phyloP scores from a whole-genome alignment of 2,329 filamentous ascomycete genomes.

The Coniochaeta prunicola region DNA sequence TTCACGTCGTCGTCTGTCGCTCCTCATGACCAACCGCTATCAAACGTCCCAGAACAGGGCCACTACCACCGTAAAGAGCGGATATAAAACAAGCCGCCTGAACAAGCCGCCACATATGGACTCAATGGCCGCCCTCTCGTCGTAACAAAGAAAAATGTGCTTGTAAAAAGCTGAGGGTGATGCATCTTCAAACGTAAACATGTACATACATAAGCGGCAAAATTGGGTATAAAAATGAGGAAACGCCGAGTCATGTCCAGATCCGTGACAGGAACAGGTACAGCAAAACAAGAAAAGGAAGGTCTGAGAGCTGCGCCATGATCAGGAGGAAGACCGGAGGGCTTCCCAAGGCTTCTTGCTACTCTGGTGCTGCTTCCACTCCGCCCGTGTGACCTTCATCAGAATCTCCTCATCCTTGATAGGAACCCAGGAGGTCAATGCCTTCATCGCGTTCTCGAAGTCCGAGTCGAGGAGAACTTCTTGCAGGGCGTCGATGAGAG shows the following conservation, averaged over 20 bases:
- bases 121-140: neutral
- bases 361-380: conserved; percentile 64
- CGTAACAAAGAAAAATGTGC: neutral
- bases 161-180: neutral
- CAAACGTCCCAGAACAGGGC: neutral
- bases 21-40: neutral
- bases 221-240: neutral
- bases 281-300: conserved; percentile 12
- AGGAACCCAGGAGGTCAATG: conserved; percentile 86
- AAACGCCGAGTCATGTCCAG: neutral
- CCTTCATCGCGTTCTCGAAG: conserved; percentile 98
- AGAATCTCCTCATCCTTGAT: conserved; percentile 90
- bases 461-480: conserved; percentile 87
- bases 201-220: neutral
- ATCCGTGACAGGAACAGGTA: conserved; percentile 1
- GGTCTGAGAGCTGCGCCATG: neutral
- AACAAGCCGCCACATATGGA: neutral
- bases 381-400: conserved; percentile 79
- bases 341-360: conserved; percentile 31
- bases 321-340: conserved; percentile 8
- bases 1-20: neutral
- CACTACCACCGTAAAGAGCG: neutral
- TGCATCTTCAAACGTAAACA: neutral
- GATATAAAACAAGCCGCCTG: neutral
- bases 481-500: conserved; percentile 81